Evolutionary conservation across 2,329 filamentous ascomycete genomes (phyloP).

Genomic region (Escovopsis sp.): DNA sequence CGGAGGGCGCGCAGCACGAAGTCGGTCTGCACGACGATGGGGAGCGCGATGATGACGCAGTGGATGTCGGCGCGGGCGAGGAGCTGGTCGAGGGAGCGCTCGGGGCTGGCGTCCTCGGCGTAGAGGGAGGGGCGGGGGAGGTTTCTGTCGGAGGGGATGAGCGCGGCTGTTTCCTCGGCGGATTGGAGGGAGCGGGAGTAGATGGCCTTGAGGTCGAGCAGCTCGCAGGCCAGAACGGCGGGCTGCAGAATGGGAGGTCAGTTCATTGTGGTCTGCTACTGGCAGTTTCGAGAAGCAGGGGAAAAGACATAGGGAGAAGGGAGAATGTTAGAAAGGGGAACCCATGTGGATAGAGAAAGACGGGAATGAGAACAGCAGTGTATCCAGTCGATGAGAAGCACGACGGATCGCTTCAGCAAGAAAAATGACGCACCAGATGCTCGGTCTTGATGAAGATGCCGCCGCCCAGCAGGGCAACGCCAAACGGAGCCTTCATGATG

Average conservation of each 20-base stretch:
- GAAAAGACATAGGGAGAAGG: too few relatives aligned
- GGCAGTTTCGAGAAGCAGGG: too few relatives aligned
- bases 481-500: conserved; percentile 16
- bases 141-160: conserved; percentile 15
- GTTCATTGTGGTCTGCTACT: too few relatives aligned
- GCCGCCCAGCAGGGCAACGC: conserved; percentile 46
- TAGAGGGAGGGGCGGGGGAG: conserved; percentile 32
- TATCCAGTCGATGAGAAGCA: too few relatives aligned
- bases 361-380: too few relatives aligned
- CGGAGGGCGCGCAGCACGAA: conserved; percentile 41
- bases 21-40: conserved; percentile 43
- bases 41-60: conserved; percentile 44
- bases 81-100: conserved; percentile 33
- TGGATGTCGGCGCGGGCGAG: conserved; percentile 37
- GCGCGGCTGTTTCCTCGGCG: conserved; percentile 29
- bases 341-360: not conserved
- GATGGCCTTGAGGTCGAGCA: conserved; percentile 44
- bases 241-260: too few relatives aligned
- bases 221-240: conserved; percentile 37
- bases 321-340: not conserved
- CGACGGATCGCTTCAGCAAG: too few relatives aligned
- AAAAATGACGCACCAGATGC: conserved; percentile 31
- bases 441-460: conserved; percentile 46
- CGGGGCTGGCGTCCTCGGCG: conserved; percentile 35
- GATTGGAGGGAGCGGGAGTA: conserved; percentile 48